Percentiles rank a stretch among this genome's conserved stretches.
Conservation (phyloP, 2,329 filamentous ascomycete genomes). For the Stylonectria norvegica region DNA sequence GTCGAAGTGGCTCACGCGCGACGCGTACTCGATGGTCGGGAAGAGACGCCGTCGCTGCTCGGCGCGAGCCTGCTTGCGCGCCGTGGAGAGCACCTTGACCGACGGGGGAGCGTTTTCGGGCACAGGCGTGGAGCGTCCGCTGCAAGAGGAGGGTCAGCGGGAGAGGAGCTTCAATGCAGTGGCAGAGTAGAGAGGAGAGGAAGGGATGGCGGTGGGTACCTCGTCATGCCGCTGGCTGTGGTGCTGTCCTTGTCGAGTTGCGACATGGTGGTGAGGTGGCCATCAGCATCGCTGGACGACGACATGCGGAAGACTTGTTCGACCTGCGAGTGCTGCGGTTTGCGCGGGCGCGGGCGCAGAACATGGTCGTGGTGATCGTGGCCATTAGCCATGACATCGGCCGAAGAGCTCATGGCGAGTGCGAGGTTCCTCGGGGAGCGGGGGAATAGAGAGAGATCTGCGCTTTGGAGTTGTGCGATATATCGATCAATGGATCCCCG, state of each 20-base stretch:
- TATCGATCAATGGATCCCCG: too few species aligned
- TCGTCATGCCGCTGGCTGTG: conserved; percentile 42
- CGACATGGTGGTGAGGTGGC: conserved; percentile 28
- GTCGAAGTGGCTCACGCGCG: conserved; percentile 93
- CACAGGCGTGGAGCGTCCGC: conserved; percentile 78
- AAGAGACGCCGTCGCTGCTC: conserved; percentile 82
- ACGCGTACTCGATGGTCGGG: conserved; percentile 86
- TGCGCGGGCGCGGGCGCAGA: conserved; percentile 48
- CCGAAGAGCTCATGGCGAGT: conserved; percentile 27
- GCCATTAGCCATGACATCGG: conserved; percentile 27
- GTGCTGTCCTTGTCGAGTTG: conserved; percentile 31
- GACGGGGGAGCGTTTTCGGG: conserved; percentile 92
- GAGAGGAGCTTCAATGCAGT: background rate
- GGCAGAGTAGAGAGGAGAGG: background rate
- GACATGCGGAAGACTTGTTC: conserved; percentile 39
- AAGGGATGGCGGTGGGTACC: conserved; percentile 36
- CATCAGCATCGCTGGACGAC: conserved; percentile 33
- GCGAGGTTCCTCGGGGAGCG: too few species aligned
- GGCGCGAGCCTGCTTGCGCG: conserved; percentile 77
- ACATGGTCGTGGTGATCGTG: conserved; percentile 40
- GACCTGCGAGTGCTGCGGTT: conserved; percentile 48
- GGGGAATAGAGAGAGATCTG: too few species aligned
- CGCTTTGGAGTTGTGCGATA: too few species aligned
- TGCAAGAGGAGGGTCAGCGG: conserved; percentile 32
- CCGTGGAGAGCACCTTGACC: conserved; percentile 77